Evolutionary conservation across 139 green algal species (phyloP).

Genomic region (Coelastrella sp.): DNA sequence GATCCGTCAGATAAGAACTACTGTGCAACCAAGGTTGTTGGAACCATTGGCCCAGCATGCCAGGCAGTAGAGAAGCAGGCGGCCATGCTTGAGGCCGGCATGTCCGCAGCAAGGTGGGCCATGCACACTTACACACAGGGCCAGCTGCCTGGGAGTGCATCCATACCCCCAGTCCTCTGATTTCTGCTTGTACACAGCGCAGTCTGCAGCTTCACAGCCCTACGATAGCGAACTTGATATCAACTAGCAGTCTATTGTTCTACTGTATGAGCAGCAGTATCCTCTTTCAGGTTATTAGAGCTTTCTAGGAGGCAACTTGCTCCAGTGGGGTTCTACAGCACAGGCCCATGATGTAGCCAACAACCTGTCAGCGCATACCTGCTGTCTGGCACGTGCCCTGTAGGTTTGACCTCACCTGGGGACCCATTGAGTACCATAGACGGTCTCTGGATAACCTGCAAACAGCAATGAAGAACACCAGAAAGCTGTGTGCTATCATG

Average conservation of each 20-base stretch:
- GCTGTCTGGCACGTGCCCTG: background rate
- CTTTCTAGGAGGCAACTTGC: background rate
- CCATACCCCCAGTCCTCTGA: no score
- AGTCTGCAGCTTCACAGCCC: background rate
- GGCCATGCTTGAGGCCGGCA: slow-evolving; percentile 43
- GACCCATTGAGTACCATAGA: slow-evolving; percentile 80
- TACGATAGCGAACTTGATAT: background rate
- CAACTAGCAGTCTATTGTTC: background rate
- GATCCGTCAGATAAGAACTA: slow-evolving; percentile 48
- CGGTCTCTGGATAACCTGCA: slow-evolving; percentile 78
- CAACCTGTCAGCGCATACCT: no score
- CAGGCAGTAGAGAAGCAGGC: slow-evolving; percentile 83
- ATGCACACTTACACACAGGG: background rate
- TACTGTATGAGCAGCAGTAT: background rate
- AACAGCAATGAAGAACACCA: slow-evolving; percentile 77
- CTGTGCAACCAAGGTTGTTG: slow-evolving; percentile 66
- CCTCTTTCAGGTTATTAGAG: background rate
- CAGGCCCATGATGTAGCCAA: no score
- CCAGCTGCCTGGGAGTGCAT: no score
- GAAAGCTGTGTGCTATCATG: slow-evolving; percentile 85
- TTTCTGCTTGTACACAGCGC: background rate
- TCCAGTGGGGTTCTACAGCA: no score
- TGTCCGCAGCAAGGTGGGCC: slow-evolving; percentile 26
- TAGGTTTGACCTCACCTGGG: slow-evolving; percentile 87
- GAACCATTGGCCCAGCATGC: slow-evolving; percentile 87